Conservation (phyloP, 2,329 filamentous ascomycete genomes). For the Calonectria fujianensis region DNA sequence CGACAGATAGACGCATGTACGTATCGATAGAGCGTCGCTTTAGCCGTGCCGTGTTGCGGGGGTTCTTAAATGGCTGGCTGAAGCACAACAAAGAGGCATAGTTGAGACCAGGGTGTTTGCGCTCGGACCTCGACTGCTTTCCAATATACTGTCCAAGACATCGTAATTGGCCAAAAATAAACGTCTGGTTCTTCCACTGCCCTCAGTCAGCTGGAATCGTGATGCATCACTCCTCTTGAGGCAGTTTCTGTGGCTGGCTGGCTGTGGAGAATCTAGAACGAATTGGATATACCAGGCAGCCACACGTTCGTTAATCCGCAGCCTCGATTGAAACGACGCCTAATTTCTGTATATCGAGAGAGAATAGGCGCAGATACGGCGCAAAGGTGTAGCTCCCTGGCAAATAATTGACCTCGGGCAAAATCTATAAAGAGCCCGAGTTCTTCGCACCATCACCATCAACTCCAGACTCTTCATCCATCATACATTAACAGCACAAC, state of each 20-base stretch:
- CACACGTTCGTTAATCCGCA: not conserved
- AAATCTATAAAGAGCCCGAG: not conserved
- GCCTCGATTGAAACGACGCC: no score
- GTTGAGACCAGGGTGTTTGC: not conserved
- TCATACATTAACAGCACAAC: not conserved
- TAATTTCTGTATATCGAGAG: no score
- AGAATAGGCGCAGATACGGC: no score
- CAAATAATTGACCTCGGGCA: not conserved
- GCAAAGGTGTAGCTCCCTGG: not conserved
- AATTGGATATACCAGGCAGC: not conserved
- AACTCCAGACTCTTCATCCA: not conserved
- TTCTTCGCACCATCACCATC: not conserved
- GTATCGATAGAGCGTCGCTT: not conserved
- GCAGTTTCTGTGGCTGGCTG: not conserved
- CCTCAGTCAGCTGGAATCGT: not conserved
- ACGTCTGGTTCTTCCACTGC: not conserved
- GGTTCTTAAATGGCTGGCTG: not conserved
- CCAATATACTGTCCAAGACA: not conserved
- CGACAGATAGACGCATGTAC: not conserved
- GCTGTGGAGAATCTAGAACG: not conserved
- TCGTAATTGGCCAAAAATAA: not conserved
- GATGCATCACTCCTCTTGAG: not conserved
- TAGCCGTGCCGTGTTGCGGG: not conserved
- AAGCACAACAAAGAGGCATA: not conserved
- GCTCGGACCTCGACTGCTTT: not conserved